A percentile compares a stretch with the other conserved stretches of the same genome.
Conservation (phyloP, 2,329 filamentous ascomycete genomes). For the Nectriaceae sp. region DNA sequence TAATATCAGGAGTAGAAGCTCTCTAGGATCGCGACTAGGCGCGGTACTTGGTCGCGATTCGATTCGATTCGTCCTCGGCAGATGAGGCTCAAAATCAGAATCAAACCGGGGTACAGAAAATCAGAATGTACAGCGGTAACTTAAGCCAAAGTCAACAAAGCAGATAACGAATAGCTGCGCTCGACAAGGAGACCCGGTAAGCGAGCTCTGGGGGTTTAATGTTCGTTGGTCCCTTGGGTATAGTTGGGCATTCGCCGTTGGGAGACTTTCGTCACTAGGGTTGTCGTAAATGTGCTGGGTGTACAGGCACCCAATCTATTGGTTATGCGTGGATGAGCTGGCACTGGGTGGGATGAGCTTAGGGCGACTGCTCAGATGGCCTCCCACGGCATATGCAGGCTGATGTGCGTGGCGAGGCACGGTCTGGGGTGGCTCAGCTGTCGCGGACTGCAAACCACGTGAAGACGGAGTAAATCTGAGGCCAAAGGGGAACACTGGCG, state of each 20-base stretch:
- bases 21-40: constrained; percentile 27
- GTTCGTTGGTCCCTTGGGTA: constrained; percentile 40
- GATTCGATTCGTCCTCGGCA: constrained; percentile 25
- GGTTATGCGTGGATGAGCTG: constrained; percentile 64
- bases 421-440: constrained; percentile 35
- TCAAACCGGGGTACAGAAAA: constrained; percentile 11
- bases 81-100: constrained; percentile 13
- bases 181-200: constrained; percentile 24
- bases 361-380: constrained; percentile 54
- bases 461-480: constrained; percentile 27
- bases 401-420: constrained; percentile 49
- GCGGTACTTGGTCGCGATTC: constrained; percentile 25
- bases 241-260: constrained; percentile 50
- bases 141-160: constrained; percentile 11
- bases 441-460: constrained; percentile 44
- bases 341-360: constrained; percentile 52
- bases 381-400: constrained; percentile 62
- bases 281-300: constrained; percentile 46
- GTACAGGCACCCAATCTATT: constrained; percentile 55
- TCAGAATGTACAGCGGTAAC: constrained; percentile 11
- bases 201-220: constrained; percentile 34
- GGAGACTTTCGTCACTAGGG: constrained; percentile 33
- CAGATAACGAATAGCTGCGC: constrained; percentile 25
- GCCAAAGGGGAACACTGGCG: constrained; percentile 6
- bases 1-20: constrained; percentile 47